Conservation (phyloP, 208 protist species). For the Leishmania lainsoni region DNA sequence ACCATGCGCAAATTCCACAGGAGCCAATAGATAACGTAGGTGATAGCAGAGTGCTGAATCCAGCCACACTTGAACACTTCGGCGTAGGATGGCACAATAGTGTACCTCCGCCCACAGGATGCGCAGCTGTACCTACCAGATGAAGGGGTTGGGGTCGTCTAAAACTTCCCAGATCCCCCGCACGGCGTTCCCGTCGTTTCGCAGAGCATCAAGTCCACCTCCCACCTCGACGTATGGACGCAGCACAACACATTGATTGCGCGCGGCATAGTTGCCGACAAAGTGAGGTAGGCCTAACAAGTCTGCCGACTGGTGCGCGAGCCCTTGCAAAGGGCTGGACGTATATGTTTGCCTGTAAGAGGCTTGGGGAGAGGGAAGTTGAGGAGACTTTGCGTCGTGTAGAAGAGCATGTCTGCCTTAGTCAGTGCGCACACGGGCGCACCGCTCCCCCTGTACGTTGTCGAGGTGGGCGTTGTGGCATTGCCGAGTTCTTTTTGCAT, state of each 20-base stretch:
- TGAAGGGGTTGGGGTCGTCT: constrained; percentile 67
- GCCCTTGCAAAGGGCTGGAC: constrained; percentile 48
- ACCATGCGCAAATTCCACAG: constrained; percentile 74
- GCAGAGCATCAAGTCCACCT: constrained; percentile 55
- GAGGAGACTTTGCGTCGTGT: constrained; percentile 54
- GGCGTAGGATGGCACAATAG: constrained; percentile 64
- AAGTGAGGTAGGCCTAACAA: constrained; percentile 62
- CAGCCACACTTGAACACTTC: constrained; percentile 84
- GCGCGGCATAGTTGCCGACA: constrained; percentile 49
- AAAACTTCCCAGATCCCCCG: constrained; percentile 63
- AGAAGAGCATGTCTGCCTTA: constrained; percentile 67
- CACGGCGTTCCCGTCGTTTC: constrained; percentile 12
- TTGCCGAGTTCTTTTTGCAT: constrained; percentile 3
- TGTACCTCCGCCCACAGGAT: constrained; percentile 50
- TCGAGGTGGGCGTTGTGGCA: not conserved
- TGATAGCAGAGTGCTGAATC: constrained; percentile 86
- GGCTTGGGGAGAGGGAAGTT: constrained; percentile 41
- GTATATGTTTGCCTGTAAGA: constrained; percentile 54
- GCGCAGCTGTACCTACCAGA: constrained; percentile 65
- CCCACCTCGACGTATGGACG: constrained; percentile 33
- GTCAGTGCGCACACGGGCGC: constrained; percentile 57
- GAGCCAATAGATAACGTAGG: constrained; percentile 71
- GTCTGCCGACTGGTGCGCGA: constrained; percentile 39
- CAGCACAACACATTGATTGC: constrained; percentile 64
- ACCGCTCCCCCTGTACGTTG: constrained; percentile 25